phyloP scores from a whole-genome alignment of 2,329 filamentous ascomycete species.

The Geosmithia putterillii region DNA sequence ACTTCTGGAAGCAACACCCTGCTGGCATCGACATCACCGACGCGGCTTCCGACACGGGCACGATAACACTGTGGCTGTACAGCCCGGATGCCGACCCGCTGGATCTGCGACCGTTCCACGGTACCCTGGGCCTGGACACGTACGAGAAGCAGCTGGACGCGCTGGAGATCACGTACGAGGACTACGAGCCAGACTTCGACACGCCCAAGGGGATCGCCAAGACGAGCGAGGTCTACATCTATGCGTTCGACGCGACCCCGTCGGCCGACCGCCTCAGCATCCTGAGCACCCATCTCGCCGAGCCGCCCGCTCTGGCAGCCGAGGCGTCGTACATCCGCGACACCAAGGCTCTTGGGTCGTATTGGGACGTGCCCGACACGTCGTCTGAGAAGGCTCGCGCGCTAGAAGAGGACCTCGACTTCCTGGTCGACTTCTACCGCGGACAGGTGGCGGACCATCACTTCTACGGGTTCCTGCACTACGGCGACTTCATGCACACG shows the following conservation, averaged over 20 bases:
- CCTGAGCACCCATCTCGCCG: constrained; percentile 29
- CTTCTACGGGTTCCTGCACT: constrained; percentile 52
- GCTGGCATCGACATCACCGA: constrained; percentile 41
- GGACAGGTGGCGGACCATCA: constrained; percentile 39
- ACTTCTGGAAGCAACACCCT: constrained; percentile 53
- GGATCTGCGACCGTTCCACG: constrained; percentile 44
- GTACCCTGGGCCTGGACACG: constrained; percentile 39
- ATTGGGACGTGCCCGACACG: constrained; percentile 31
- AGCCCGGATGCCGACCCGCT: constrained; percentile 41
- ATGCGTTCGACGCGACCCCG: constrained; percentile 37
- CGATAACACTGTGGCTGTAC: constrained; percentile 47
- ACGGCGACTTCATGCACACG: constrained; percentile 50
- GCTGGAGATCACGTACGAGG: constrained; percentile 50
- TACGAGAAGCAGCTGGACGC: constrained; percentile 47
- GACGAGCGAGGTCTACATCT: constrained; percentile 43
- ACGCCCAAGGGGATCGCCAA: constrained; percentile 44
- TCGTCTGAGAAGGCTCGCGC: constrained; percentile 15
- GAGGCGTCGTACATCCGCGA: constrained; percentile 32
- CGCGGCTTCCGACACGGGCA: constrained; percentile 32
- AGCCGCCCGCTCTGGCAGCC: constrained; percentile 37
- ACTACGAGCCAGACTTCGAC: constrained; percentile 41
- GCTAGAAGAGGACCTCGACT: constrained; percentile 39
- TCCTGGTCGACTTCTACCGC: constrained; percentile 41
- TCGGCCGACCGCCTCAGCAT: constrained; percentile 27
- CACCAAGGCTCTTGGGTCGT: constrained; percentile 36